Evolutionary conservation across 306 rosid species (phyloP).

Genomic region (Quercus aquifolioides): DNA sequence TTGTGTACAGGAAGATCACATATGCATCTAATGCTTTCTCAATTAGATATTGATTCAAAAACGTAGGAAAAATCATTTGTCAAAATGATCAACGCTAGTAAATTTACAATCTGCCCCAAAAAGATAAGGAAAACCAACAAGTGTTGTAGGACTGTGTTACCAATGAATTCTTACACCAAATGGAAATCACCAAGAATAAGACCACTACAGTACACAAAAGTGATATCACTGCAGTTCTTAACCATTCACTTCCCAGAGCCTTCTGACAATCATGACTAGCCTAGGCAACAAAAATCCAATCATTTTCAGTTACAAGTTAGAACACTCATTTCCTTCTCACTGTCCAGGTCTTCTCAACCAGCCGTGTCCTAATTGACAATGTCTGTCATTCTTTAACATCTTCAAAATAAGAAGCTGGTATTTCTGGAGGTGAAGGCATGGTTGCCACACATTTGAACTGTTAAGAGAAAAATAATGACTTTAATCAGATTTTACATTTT

Average conservation of each 20-base stretch:
- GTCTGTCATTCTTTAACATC: slow-evolving; percentile 27
- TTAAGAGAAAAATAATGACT: slow-evolving; percentile 13
- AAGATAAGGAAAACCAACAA: background rate
- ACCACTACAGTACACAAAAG: background rate
- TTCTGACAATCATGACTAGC: background rate
- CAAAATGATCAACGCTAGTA: background rate
- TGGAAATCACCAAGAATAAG: background rate
- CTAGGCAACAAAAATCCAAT: background rate
- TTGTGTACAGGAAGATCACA: too few relatives aligned
- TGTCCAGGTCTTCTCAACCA: slow-evolving; percentile 1
- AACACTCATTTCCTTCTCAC: background rate
- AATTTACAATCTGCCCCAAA: background rate
- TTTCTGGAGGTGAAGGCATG: slow-evolving; percentile 79
- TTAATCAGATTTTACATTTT: slow-evolving; percentile 9
- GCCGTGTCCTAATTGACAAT: background rate
- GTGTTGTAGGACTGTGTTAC: background rate
- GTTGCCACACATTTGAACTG: slow-evolving; percentile 86
- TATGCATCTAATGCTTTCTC: too few relatives aligned
- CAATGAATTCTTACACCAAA: background rate
- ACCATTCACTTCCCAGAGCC: background rate
- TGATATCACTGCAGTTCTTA: background rate
- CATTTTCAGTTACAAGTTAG: background rate
- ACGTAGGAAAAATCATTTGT: too few relatives aligned
- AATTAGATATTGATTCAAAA: too few relatives aligned
- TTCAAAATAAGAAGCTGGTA: slow-evolving; percentile 57